Evolutionary conservation across 352 stramenopile genomes (phyloP).

Genomic region (Phytophthora cactorum): DNA sequence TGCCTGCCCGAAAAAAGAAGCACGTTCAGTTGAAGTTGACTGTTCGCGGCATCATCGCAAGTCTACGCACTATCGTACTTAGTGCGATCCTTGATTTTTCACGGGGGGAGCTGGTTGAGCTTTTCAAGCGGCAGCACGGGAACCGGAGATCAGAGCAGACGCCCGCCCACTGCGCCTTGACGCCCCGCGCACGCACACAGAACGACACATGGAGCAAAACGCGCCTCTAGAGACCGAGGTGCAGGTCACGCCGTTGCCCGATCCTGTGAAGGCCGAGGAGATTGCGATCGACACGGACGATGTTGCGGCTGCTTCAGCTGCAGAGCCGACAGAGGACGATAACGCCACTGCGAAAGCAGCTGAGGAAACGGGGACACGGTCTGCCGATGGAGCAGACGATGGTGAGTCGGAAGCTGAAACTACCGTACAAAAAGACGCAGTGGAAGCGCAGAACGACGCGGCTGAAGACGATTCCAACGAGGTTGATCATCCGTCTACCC

Average conservation of each 20-base stretch:
- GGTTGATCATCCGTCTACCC: constrained; percentile 6
- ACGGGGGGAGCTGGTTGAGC: constrained; percentile 22
- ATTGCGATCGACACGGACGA: constrained; percentile 4
- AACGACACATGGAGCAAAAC: constrained; percentile 33
- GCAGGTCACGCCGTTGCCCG: constrained; percentile 4
- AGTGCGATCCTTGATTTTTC: constrained; percentile 22
- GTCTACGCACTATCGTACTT: constrained; percentile 29
- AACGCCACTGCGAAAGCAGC: constrained; percentile 8
- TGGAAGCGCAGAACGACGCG: constrained; percentile 11
- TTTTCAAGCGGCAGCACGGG: constrained; percentile 26
- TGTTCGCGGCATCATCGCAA: constrained; percentile 2
- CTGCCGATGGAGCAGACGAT: not conserved
- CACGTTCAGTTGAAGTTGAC: constrained; percentile 6
- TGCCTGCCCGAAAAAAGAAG: no score
- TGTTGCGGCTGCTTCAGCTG: not conserved
- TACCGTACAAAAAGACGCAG: not conserved
- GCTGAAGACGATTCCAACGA: constrained; percentile 2
- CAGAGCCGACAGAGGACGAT: constrained; percentile 8
- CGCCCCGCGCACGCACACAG: not conserved
- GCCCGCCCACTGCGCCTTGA: not conserved
- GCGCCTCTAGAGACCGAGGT: constrained; percentile 11
- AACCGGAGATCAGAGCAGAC: not conserved
- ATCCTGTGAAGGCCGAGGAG: constrained; percentile 5
- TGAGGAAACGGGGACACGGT: not conserved
- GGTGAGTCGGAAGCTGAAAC: not conserved